Conservation (phyloP, 495 filamentous ascomycete genomes). For the Cercophora sp. region DNA sequence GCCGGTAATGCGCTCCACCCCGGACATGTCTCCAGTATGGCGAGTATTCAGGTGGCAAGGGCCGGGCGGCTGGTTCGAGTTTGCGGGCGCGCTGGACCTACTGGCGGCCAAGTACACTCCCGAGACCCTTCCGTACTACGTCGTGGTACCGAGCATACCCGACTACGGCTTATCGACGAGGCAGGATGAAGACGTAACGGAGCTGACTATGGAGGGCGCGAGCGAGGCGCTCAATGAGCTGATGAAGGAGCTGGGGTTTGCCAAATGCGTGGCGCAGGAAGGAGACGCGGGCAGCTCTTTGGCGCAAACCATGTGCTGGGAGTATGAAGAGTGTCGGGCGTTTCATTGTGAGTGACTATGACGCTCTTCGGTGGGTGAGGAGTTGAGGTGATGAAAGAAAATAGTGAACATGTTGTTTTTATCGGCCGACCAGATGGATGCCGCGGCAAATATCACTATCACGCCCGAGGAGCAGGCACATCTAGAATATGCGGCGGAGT, state of each 20-base stretch:
- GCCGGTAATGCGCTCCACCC: too few relatives aligned
- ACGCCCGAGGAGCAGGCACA: slow-evolving; percentile 12
- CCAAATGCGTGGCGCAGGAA: slow-evolving; percentile 58
- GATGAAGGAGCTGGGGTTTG: slow-evolving; percentile 58
- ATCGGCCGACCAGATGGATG: slow-evolving; percentile 10
- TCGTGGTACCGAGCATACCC: slow-evolving; percentile 62
- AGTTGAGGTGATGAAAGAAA: slow-evolving; percentile 1
- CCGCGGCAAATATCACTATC: slow-evolving; percentile 14
- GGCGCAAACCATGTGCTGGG: slow-evolving; percentile 36
- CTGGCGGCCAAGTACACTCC: slow-evolving; percentile 51
- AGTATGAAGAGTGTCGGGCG: slow-evolving; percentile 36
- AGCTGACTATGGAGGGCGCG: slow-evolving; percentile 42
- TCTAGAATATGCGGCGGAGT: slow-evolving; percentile 9
- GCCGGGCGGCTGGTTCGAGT: slow-evolving; percentile 55
- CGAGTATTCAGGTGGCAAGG: too few relatives aligned
- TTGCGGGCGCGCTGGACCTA: slow-evolving; percentile 37
- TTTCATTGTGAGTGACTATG: slow-evolving; percentile 33
- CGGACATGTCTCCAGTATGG: too few relatives aligned
- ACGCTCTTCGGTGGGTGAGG: too few relatives aligned
- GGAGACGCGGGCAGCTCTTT: slow-evolving; percentile 63
- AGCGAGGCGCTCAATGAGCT: slow-evolving; percentile 52
- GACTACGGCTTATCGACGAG: slow-evolving; percentile 58
- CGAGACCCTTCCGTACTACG: slow-evolving; percentile 56
- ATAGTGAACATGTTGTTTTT: slow-evolving; percentile 31
- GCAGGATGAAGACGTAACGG: slow-evolving; percentile 40